Base-by-base conservation (phyloP, 495 filamentous ascomycete genomes). In the Tuber umbilicatum region DNA sequence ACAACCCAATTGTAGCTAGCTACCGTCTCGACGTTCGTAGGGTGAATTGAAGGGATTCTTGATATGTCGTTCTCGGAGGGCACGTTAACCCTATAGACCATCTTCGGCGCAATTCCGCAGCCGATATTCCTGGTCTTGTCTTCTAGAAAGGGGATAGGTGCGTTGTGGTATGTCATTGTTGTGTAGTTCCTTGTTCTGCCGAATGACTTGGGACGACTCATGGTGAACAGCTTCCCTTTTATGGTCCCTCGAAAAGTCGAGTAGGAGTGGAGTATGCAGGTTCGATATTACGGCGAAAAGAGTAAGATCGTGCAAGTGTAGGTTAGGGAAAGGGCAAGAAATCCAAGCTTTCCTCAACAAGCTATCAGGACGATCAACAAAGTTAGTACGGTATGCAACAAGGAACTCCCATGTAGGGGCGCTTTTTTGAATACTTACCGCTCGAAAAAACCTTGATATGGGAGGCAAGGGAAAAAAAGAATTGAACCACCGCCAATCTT, bases 1-100 rank as follows among this genome's bases (percentile, higher is more conserved):
- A 64, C 77, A 23, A 79, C 77, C 77, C 77, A 79, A 50, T 79
- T 79, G 35, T 79, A 79, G 16, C 72, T 74, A 23, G 77, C 70
- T 6, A 79, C 40, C 0, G 72, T 70, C 69, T 78, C 60, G 38
- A 79, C 42, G 16, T 71, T 70, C 3, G 69, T 42, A 35, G 77
- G 77, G 42, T 79, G 77, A 31, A 79, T 37, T 10, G 45, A 72
- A 31, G 72, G 39, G 23, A 79, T 40, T 9, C 60, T 70, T 16
- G 60, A 37, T 31, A 79, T 60, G 16, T 78, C 76, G 12, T 64
- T 64, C 10, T 69, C 77, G 21, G 69, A 41, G 5, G 75, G 75
- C 39, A 31, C 23, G 37, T 42, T 21, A 39, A 79, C 67, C 19
- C 43, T 72, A 12, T 71, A 69, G 7, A 55, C 47, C 12, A 55